Conservation (phyloP, 495 filamentous ascomycete species). For the Amphirosellinia nigrospora region DNA sequence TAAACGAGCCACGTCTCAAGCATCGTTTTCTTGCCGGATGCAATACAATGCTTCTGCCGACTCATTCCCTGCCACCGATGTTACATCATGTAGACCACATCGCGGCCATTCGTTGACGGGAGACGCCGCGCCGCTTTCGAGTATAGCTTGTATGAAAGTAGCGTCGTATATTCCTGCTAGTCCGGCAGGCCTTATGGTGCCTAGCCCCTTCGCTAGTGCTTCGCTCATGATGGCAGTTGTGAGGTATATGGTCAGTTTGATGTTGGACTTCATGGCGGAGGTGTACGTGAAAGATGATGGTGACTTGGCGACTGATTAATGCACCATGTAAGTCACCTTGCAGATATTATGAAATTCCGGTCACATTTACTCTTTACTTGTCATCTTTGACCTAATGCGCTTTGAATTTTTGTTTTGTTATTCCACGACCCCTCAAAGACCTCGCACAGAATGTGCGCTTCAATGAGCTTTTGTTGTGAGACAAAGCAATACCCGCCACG, state of each 20-base stretch:
- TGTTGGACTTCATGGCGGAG: conserved; percentile 20
- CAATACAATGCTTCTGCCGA: not conserved
- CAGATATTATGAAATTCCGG: not conserved
- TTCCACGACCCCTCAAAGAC: not conserved
- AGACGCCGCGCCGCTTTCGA: not conserved
- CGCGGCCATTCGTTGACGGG: not conserved
- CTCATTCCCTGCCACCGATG: not conserved
- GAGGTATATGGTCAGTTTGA: conserved; percentile 21
- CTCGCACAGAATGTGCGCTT: not conserved
- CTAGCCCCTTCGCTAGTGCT: conserved; percentile 1
- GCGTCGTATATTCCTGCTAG: not conserved
- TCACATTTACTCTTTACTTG: too few species aligned
- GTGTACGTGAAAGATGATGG: not conserved
- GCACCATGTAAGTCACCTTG: not conserved
- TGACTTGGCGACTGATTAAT: not conserved
- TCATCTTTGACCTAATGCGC: not conserved
- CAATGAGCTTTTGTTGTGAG: not conserved
- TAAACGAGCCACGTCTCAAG: not conserved
- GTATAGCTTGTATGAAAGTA: not conserved
- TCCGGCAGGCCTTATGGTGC: not conserved
- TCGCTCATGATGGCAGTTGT: conserved; percentile 13
- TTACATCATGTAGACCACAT: not conserved
- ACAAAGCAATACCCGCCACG: not conserved
- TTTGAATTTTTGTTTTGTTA: not conserved
- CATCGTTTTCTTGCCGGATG: not conserved